Base-by-base conservation (phyloP, 2,329 filamentous ascomycete genomes). In the Pestalotiopsis sp. region DNA sequence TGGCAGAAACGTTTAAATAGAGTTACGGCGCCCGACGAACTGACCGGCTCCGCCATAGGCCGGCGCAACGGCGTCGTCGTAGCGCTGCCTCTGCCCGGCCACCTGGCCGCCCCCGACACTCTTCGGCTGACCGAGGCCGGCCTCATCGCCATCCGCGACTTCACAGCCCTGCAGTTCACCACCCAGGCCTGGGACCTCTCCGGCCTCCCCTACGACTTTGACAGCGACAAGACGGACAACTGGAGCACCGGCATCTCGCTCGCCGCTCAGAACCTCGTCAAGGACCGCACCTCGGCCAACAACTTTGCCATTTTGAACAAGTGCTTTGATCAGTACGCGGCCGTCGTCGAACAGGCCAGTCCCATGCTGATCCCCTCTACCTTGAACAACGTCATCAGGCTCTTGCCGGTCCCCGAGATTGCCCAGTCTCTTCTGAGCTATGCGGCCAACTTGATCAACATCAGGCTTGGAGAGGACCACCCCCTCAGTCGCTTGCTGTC, bases 1-100 rank as follows among this genome's bases (percentile, higher is more conserved):
- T 57, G 66, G 17, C 64, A 67, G 61, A 61, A 69, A n/a, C 68
- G 68, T 14, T 38, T 69, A 13, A 64, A 57, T n/a, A 69, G 64
- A 39, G 61, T 56, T 17, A 61, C 64, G 38, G 62, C 65, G 11
- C n/a, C 36, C 23, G 62, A 59, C 36, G 68, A 65, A 11, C 52
- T 38, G n/a, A 60, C 63, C 7, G 31, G 23, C 57, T 25, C 23
- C 11, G 49, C 25, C 20, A 58, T 59, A 25, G 31, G 38, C 39
- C 36, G 39, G 25, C 27, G 17, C 13, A 62, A 59, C 27, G 38
- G 41, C 11, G 36, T 64, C 56, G 27, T 58, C 14, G 13, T 25
- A n/a, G 25, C 41, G 36, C 41, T 57, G 23, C 52, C 64, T 14
- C n/a, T 66, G 49, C 49, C 64, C 20, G 52, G 39, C 14, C 64